Conservation (phyloP, 192 early-diverging fungal species). For the Coemansia asiatica region DNA sequence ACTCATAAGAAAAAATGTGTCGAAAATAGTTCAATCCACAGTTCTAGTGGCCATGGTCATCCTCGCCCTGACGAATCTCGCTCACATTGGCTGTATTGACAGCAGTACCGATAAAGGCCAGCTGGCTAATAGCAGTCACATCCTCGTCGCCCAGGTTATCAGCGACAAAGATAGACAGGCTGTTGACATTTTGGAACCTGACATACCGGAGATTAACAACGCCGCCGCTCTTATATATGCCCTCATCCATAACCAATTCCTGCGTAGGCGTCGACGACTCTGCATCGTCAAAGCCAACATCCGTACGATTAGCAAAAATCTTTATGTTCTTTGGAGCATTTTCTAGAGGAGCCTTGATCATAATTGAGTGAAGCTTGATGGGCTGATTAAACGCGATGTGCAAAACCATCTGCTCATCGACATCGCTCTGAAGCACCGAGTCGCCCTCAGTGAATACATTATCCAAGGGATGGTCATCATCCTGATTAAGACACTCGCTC, state of each 20-base stretch:
- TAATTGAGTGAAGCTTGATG: slow-evolving; percentile 62
- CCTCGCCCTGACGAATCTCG: slow-evolving; percentile 49
- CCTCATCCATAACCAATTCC: slow-evolving; percentile 66
- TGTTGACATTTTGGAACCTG: slow-evolving; percentile 87
- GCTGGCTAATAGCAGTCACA: slow-evolving; percentile 74
- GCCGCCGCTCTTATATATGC: slow-evolving; percentile 66
- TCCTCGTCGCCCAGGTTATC: slow-evolving; percentile 85
- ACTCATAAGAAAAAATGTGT: no score
- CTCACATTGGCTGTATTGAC: slow-evolving; percentile 61
- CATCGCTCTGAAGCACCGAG: slow-evolving; percentile 82
- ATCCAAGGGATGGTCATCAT: slow-evolving; percentile 68
- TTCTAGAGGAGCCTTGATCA: slow-evolving; percentile 57
- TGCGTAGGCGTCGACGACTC: slow-evolving; percentile 78
- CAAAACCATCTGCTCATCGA: slow-evolving; percentile 93
- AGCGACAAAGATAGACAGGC: slow-evolving; percentile 79
- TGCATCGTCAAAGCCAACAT: slow-evolving; percentile 85
- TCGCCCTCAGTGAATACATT: slow-evolving; percentile 76
- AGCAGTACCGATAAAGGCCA: slow-evolving; percentile 76
- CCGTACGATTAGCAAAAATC: slow-evolving; percentile 79
- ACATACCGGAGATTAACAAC: slow-evolving; percentile 86
- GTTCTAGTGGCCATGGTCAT: slow-evolving; percentile 21
- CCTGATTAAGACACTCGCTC: slow-evolving; percentile 85
- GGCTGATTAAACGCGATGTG: slow-evolving; percentile 84
- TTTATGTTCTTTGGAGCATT: slow-evolving; percentile 86
- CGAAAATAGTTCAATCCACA: background rate